These are phyloP conservation scores for Ophiostoma sp. DNA, from an alignment of 2,329 filamentous ascomycete species.

Conservation along the genomic window DNA sequence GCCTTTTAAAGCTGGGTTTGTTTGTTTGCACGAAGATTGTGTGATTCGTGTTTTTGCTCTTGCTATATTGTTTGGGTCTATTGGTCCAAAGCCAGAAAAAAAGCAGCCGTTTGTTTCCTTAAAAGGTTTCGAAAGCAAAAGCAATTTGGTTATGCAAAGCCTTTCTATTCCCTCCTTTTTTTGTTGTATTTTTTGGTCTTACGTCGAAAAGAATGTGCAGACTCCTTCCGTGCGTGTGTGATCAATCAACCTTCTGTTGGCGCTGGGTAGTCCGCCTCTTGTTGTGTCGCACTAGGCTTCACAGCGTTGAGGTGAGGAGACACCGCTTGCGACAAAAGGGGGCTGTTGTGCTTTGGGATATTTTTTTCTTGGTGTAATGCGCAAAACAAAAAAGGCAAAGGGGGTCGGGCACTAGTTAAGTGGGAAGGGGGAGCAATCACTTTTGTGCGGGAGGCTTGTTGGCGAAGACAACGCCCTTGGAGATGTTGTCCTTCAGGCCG, in stretches of 20 bases:
- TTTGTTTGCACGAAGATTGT: slow-evolving; percentile 18
- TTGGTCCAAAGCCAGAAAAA: slow-evolving; percentile 21
- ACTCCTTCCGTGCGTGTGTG: slow-evolving; percentile 1
- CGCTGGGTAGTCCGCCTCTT: not conserved
- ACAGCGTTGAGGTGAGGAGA: not conserved
- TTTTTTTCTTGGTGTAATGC: slow-evolving; percentile 12
- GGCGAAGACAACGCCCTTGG: slow-evolving; percentile 89
- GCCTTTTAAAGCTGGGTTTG: not conserved
- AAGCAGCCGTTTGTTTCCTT: slow-evolving; percentile 11
- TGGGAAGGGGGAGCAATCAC: slow-evolving; percentile 58
- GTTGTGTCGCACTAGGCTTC: slow-evolving; percentile 20
- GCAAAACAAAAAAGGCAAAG: slow-evolving; percentile 11
- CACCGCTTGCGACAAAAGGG: slow-evolving; percentile 5
- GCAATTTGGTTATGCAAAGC: slow-evolving; percentile 14
- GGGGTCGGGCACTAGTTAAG: slow-evolving; percentile 29
- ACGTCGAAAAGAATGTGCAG: slow-evolving; percentile 8
- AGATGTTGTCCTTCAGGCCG: slow-evolving; percentile 88
- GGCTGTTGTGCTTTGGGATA: slow-evolving; percentile 11
- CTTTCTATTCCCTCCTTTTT: slow-evolving; percentile 22
- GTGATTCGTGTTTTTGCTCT: slow-evolving; percentile 23
- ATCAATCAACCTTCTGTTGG: slow-evolving; percentile 12
- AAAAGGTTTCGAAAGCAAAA: slow-evolving; percentile 19
- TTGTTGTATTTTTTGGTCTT: slow-evolving; percentile 12
- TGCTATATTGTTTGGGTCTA: slow-evolving; percentile 29
- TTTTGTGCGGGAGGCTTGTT: slow-evolving; percentile 79